Evolutionary conservation across 2,329 filamentous ascomycete species (phyloP), one percentile per base, ranked within the genome.

Genomic region (Xylaria arbuscula): DNA sequence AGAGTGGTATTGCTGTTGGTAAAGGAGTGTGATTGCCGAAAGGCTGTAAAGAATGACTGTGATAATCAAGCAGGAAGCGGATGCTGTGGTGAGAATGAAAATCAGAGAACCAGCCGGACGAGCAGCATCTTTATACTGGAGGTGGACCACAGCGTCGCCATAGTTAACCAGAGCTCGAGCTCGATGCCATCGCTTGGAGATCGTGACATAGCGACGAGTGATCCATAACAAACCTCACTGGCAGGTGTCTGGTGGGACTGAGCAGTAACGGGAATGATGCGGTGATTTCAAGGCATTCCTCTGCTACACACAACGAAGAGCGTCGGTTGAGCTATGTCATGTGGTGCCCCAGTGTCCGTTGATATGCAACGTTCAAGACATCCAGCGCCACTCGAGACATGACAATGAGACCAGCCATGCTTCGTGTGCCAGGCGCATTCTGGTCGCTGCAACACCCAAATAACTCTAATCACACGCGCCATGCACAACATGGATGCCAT

Each of bases 201-300:
- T 10, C 24, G 34, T 55, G 22, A 17, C 70, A 69, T 71, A 73
- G 56, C 67, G 68, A 47, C 36, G 47, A 15, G 56, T 69, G 68
- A 67, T 42, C 65, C 70, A 71, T 68, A 71, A 71, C 70, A 71
- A 68, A 62, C 36, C 50, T 40, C 28, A 24, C 60, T 60, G 47
- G 59, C n/a, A 28, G 54, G 34, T 60, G 32, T 38, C 8, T 22
- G 19, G 19, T 50, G 47, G 53, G 40, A 48, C 47, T 45, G 38
- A 28, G 51, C 45, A 17, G 38, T 24, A 62, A 22, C 17, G 74
- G 74, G 74, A 78, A 78, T 77, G 75, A 59, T 48, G 54, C 60
- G 50, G 71, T 65, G 66, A 78, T 77, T 77, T 56, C 65, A 22
- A 71, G 70, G 69, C 76, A 78, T 78, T 78, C 77, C 75, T 75